These are phyloP conservation scores for Protomyces arabidopsidicola DNA, from an alignment of 1,139 yeast genomes.

Conservation along the genomic window DNA sequence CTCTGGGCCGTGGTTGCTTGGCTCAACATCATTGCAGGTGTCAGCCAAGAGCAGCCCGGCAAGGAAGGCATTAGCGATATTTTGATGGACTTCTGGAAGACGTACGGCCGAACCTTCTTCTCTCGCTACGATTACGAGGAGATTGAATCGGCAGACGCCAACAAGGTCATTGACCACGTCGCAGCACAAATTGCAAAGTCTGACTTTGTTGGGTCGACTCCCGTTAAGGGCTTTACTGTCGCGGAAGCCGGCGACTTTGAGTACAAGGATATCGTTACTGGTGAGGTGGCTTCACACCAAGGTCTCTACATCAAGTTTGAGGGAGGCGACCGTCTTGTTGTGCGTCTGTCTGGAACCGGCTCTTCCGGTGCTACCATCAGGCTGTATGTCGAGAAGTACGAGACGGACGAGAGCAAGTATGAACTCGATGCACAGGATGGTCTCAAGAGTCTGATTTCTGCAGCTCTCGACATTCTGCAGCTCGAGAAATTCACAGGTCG, in stretches of 20 bases:
- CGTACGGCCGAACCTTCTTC: slow-evolving; percentile 95
- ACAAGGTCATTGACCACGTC: slow-evolving; percentile 58
- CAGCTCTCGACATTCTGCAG: slow-evolving; percentile 63
- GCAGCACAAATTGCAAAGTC: slow-evolving; percentile 43
- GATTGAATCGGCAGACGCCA: slow-evolving; percentile 71
- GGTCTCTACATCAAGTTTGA: slow-evolving; percentile 80
- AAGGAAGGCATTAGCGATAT: slow-evolving; percentile 70
- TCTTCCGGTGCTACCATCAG: slow-evolving; percentile 97
- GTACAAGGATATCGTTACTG: slow-evolving; percentile 86
- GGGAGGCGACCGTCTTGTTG: slow-evolving; percentile 80
- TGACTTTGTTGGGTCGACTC: slow-evolving; percentile 47
- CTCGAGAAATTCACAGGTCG: slow-evolving; percentile 73
- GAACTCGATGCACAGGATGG: slow-evolving; percentile 60
- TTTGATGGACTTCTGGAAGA: slow-evolving; percentile 81
- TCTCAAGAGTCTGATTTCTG: slow-evolving; percentile 57
- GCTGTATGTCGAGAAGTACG: slow-evolving; percentile 81
- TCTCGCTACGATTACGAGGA: slow-evolving; percentile 93
- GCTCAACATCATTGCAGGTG: slow-evolving; percentile 89
- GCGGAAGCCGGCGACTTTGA: slow-evolving; percentile 81
- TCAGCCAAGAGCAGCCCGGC: slow-evolving; percentile 48
- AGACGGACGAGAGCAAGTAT: slow-evolving; percentile 52
- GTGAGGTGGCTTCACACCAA: slow-evolving; percentile 84
- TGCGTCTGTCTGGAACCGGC: slow-evolving; percentile 95
- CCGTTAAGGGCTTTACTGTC: slow-evolving; percentile 48
- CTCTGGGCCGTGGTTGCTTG: slow-evolving; percentile 97